phyloP scores from a whole-genome alignment of 2,329 filamentous ascomycete species.

The Chrysosporium keratinophilum region DNA sequence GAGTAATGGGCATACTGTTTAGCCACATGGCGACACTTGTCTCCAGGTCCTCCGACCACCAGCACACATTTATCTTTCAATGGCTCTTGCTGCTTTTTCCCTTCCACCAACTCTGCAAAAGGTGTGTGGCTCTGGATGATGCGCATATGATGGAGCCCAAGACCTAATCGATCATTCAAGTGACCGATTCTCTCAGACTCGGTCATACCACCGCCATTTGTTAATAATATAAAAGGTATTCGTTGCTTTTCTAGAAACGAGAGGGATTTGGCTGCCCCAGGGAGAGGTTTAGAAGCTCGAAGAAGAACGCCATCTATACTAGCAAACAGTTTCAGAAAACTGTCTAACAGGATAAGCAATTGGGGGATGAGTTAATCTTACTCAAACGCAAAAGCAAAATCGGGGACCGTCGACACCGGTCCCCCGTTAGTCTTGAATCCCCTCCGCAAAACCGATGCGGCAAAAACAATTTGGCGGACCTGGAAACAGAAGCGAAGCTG shows the following conservation, averaged over 20 bases:
- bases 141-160: slow-evolving; percentile 55
- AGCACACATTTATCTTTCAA: slow-evolving; percentile 57
- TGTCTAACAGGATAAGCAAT: not conserved
- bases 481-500: not conserved
- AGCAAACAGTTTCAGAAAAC: not conserved
- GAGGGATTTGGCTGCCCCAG: slow-evolving; percentile 65
- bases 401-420: slow-evolving; percentile 19
- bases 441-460: not conserved
- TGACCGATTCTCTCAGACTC: slow-evolving; percentile 64
- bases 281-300: slow-evolving; percentile 66
- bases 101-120: slow-evolving; percentile 59
- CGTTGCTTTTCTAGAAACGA: slow-evolving; percentile 59
- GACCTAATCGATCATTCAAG: slow-evolving; percentile 54
- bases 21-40: slow-evolving; percentile 61
- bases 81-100: slow-evolving; percentile 44
- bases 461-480: not conserved
- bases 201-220: slow-evolving; percentile 83
- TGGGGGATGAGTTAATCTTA: slow-evolving; percentile 21
- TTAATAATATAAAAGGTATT: slow-evolving; percentile 88
- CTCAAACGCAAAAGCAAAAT: slow-evolving; percentile 40
- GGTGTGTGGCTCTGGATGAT: slow-evolving; percentile 90
- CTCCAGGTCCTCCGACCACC: slow-evolving; percentile 60
- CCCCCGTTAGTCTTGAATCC: slow-evolving; percentile 9
- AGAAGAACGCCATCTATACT: slow-evolving; percentile 94
- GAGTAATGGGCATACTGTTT: slow-evolving; percentile 42